Conservation (phyloP, 2,329 filamentous ascomycete species). For the Pestalotiopsis sp. region DNA sequence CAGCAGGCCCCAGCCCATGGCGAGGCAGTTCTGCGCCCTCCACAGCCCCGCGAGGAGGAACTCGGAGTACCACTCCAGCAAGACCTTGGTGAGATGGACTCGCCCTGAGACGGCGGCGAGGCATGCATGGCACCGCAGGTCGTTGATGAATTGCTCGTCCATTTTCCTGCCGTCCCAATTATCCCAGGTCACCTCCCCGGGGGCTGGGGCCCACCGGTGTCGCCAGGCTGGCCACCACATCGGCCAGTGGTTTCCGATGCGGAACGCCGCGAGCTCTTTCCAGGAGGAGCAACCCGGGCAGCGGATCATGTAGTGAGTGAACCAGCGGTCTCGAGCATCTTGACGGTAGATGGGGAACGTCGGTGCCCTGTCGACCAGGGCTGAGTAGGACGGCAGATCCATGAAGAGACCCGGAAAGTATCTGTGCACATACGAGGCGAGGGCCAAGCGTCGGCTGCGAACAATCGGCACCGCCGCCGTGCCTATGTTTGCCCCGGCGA, state of each 20-base stretch:
- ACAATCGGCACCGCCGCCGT: constrained; percentile 6
- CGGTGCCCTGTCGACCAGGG: background rate
- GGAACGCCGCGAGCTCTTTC: constrained; percentile 15
- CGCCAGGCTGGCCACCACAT: constrained; percentile 12
- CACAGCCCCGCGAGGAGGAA: background rate
- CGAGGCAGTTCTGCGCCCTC: background rate
- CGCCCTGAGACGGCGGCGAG: background rate
- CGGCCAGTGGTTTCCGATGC: constrained; percentile 4
- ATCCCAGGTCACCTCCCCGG: background rate
- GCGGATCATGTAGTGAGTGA: constrained; percentile 18
- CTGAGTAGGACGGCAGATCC: background rate
- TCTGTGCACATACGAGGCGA: constrained; percentile 10
- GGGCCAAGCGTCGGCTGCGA: constrained; percentile 8
- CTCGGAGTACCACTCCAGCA: background rate
- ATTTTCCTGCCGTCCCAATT: constrained; percentile 1
- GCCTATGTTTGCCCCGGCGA: background rate
- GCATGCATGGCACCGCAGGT: background rate
- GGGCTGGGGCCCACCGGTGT: background rate
- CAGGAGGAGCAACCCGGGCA: constrained; percentile 15
- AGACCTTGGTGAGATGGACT: background rate
- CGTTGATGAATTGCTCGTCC: background rate
- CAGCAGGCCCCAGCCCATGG: background rate
- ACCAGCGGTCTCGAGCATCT: background rate
- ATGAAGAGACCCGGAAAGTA: constrained; percentile 11
- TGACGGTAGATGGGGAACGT: constrained; percentile 7